Evolutionary conservation across 139 green algal species (phyloP), one percentile per base, ranked within the genome.

Genomic region (Yamagishiella unicocca): DNA sequence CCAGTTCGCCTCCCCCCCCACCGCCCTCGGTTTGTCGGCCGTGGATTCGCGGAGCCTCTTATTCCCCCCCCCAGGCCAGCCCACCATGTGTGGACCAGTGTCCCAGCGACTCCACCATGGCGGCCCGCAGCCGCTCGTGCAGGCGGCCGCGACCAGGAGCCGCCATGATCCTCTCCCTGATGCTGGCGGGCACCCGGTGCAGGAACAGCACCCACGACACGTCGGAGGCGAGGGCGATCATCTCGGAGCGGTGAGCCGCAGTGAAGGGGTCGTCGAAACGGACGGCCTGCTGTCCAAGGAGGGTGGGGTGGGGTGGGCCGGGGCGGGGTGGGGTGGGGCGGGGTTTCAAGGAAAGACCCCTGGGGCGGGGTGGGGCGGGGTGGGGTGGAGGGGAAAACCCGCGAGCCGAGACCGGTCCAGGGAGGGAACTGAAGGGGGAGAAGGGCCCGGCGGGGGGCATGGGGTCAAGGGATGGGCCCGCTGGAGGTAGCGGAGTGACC

Each of bases 131-230:
- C 8, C 54, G 77, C 7, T 35, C 29, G 62, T 35, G 10, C 29
- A n/a, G 12, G 33, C 33, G 66, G 66, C 66, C 4, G 66, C 31
- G n/a, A 35, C 9, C 17, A 74, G 66, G 33, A 31, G 19, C 7
- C 31, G n/a, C 3, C 33, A 35, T n/a, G n/a, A n/a, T n/a, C n/a
- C n/a, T n/a, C n/a, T n/a, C n/a, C 31, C 45, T 2, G 66, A 21
- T 74, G 66, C 66, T 33, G 4, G 66, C n/a, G 14, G 77, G 77
- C 77, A 84, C n/a, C 25, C 77, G 77, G 40, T 66, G 50, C 58
- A 84, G 38, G 54, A 84, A 84, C 27, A 84, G 77, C 55, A 84
- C 50, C 77, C 77, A 84, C 25, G 37, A 55, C 55, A 84, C 77
- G 55, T 84, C 77, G 2, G 77, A 24, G 25, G 77, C 77, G 3